Conservation (phyloP, 805 yeast genomes). For the Suhomyces kilbournensis region DNA sequence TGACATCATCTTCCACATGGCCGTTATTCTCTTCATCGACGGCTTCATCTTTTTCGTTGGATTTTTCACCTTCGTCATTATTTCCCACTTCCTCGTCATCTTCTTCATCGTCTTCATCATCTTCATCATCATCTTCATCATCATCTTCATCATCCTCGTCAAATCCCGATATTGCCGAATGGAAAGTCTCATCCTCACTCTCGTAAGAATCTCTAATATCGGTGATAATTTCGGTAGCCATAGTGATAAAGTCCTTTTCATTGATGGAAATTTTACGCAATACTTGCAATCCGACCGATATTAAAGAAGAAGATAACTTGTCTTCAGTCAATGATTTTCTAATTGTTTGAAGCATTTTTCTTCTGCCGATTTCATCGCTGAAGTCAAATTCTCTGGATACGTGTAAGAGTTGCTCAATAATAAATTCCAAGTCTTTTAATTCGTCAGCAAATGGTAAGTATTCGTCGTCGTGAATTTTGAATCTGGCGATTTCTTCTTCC, state of each 20-base stretch:
- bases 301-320: conserved; percentile 50
- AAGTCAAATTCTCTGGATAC: conserved; percentile 75
- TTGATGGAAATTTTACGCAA: conserved; percentile 68
- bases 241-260: conserved; percentile 80
- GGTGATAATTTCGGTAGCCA: conserved; percentile 80
- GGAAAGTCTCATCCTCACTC: conserved; percentile 35
- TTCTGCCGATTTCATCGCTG: conserved; percentile 86
- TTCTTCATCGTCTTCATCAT: conserved; percentile 34
- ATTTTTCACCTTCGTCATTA: conserved; percentile 14
- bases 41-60: conserved; percentile 16
- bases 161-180: conserved; percentile 23
- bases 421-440: conserved; percentile 61
- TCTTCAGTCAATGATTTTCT: conserved; percentile 56
- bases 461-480: conserved; percentile 17
- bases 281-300: conserved; percentile 58
- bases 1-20: conserved; percentile 24
- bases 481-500: conserved; percentile 5
- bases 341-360: conserved; percentile 57
- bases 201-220: conserved; percentile 72
- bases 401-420: conserved; percentile 67
- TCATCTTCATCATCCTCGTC: conserved; percentile 21
- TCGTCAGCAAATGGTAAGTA: conserved; percentile 39
- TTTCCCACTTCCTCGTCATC: conserved; percentile 22
- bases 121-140: conserved; percentile 21
- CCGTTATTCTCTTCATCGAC: conserved; percentile 24